Base-by-base conservation (phyloP, 768 basidiomycete genomes). In the Guyanaporus albipodus region DNA sequence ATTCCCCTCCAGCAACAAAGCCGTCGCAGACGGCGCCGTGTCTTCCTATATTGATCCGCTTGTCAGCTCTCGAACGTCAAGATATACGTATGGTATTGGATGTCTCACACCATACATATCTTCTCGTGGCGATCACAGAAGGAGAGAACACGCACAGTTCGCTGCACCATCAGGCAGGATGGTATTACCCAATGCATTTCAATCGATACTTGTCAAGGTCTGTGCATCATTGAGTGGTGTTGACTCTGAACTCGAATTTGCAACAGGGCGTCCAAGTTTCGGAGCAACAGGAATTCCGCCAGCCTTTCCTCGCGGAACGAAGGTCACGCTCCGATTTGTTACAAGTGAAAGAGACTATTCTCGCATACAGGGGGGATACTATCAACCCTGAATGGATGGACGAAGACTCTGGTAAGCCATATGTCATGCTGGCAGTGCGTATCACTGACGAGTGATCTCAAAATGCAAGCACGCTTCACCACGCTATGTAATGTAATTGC, bases 41-140 rank as follows among this genome's bases (percentile, higher is more conserved):
- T 33, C 32, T 33, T 69, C 56, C 48, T 65, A 62, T 29, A 41
- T 79, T 3, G 73, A 78, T 35, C 72, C 72, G 45, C 69, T 70
- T 18, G 76, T 78, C 6, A 62, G 67, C 0, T 63, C 65, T 11
- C 70, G 77, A 22, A 64, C 76, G 1, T 64, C 75, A 6, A 70
- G 68, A 34, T 53, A 65, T 37, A 73, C 72, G 0, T 72, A 71
- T 34, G 72, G 72, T 2, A 56, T 62, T 9, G 50, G 67, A 29
- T 66, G 67, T 38, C 9, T 37, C 18, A 53, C 50, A 2, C n/a
- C 21, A 0, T 78, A 60, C 50, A 50, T 72, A 15, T 15, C 52
- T 0, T 39, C 29, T 11, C 46, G 62, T 26, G 47, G 57, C 2
- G 76, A 73, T 14, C 78, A 80, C 49, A 22, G 46, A 8, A 36